Conservation (phyloP, 73 alveolate genomes). For the Paramecium caudatum region DNA sequence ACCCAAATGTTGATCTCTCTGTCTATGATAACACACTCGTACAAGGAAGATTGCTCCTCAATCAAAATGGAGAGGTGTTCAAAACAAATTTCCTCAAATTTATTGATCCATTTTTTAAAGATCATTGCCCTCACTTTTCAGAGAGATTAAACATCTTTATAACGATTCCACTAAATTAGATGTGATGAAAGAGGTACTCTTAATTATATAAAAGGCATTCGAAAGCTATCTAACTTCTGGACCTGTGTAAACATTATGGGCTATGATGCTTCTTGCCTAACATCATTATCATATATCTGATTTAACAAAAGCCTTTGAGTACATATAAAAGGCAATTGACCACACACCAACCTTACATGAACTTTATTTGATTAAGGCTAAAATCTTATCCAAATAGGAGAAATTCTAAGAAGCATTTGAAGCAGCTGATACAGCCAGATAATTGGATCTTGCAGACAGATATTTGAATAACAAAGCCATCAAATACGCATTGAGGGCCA, state of each 20-base stretch:
- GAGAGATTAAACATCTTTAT: conserved; percentile 81
- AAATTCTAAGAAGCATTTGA: conserved; percentile 83
- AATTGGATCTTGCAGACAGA: conserved; percentile 96
- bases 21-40: conserved; percentile 50
- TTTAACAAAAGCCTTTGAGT: conserved; percentile 84
- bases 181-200: conserved; percentile 73
- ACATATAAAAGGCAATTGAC: conserved; percentile 88
- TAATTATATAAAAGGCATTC: conserved; percentile 76
- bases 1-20: conserved; percentile 35
- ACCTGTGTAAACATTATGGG: conserved; percentile 82
- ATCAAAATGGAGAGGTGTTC: conserved; percentile 74
- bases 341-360: conserved; percentile 96
- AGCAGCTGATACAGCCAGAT: conserved; percentile 88
- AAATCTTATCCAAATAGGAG: conserved; percentile 86
- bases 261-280: conserved; percentile 83
- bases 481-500: conserved; percentile 84
- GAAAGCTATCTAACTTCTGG: conserved; percentile 77
- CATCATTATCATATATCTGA: conserved; percentile 86
- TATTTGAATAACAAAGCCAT: conserved; percentile 94
- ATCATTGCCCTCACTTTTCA: conserved; percentile 85
- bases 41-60: conserved; percentile 32
- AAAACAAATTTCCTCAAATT: conserved; percentile 63
- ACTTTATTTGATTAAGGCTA: conserved; percentile 90
- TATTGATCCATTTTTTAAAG: conserved; percentile 74
- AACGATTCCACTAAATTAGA: no score